phyloP scores from a whole-genome alignment of 306 rosid genomes.

The Vigna unguiculata region DNA sequence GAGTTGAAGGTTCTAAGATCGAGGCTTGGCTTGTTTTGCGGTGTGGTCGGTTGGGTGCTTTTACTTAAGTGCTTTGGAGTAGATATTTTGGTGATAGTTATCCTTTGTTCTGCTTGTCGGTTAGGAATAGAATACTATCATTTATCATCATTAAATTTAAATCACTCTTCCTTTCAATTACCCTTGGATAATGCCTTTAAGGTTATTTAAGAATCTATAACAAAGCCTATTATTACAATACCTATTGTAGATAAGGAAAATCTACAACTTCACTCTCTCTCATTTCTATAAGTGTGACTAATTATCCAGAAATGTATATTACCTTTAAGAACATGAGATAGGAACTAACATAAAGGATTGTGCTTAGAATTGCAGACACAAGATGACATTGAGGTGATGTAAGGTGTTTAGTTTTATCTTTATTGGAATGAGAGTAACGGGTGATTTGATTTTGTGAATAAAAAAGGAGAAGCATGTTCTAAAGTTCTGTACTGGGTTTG shows the following conservation, averaged over 20 bases:
- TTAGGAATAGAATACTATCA: slow-evolving; percentile 10
- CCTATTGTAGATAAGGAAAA: neutral
- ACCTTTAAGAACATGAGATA: neutral
- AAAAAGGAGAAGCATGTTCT: neutral
- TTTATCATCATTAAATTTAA: slow-evolving; percentile 5
- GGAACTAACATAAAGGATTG: neutral
- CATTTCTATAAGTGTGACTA: neutral
- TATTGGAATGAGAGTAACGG: neutral
- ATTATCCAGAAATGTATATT: no score
- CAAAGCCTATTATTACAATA: neutral
- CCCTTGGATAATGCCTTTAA: neutral
- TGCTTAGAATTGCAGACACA: neutral
- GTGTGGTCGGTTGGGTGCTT: slow-evolving; percentile 39
- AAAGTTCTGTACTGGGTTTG: neutral
- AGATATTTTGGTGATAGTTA: slow-evolving; percentile 21
- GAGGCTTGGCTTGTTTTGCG: slow-evolving; percentile 29
- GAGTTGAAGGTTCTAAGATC: slow-evolving; percentile 6
- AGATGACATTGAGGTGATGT: slow-evolving; percentile 21
- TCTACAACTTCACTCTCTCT: neutral
- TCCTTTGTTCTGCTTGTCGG: slow-evolving; percentile 43
- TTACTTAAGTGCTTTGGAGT: slow-evolving; percentile 2
- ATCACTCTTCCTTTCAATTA: neutral
- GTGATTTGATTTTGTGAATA: neutral
- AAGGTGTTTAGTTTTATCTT: slow-evolving; percentile 5
- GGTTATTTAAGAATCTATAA: neutral